Evolutionary conservation across 1,284 basidiomycete genomes (phyloP), one percentile per base, ranked within the genome.

Genomic region (Fomes fomentarius): DNA sequence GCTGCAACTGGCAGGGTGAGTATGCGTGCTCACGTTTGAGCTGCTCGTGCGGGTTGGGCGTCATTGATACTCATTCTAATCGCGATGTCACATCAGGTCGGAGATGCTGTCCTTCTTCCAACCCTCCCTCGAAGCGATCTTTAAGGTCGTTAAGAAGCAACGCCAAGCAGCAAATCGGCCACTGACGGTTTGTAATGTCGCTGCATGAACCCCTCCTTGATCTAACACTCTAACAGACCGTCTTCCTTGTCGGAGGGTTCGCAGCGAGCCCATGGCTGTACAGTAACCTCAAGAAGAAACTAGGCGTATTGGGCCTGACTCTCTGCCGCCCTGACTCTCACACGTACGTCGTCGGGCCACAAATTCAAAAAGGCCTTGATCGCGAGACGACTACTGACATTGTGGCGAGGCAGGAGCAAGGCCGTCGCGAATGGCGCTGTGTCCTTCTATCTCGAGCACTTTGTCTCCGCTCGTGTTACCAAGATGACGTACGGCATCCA

Each of bases 251-350:
- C 1, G 75, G 75, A 2, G 71, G 72, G 19, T 76, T 77, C 34
- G 71, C 74, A 1, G 73, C 70, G 3, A 76, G 66, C 19, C 69
- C 74, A 19, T 77, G 70, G 68, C 63, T 76, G 9, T 76, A 71
- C 46, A 54, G 52, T 2, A 62, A 47, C 31, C 52, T 76, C 7
- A 62, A 71, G 40, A 54, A 50, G 0, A 56, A 63, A 5, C 57
- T 77, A 10, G 54, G 46, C 7, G 49, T 66, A 43, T 15, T 74
- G 63, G 66, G 67, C 1, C 50, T 79, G 35, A 60, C 57, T 0
- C 66, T 82, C 28, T 69, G 69, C 53, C 70, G 79, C 4, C 80
- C 78, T 12, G 78, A 81, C 39, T 74, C 67, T 22, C 74, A 78
- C 69, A 28, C 48, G 55, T 60, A 48, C 10, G 39, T 40, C n/a